Evolutionary conservation across 2,329 filamentous ascomycete genomes (phyloP), one percentile per base, ranked within the genome.

Genomic region (Calycina marina): DNA sequence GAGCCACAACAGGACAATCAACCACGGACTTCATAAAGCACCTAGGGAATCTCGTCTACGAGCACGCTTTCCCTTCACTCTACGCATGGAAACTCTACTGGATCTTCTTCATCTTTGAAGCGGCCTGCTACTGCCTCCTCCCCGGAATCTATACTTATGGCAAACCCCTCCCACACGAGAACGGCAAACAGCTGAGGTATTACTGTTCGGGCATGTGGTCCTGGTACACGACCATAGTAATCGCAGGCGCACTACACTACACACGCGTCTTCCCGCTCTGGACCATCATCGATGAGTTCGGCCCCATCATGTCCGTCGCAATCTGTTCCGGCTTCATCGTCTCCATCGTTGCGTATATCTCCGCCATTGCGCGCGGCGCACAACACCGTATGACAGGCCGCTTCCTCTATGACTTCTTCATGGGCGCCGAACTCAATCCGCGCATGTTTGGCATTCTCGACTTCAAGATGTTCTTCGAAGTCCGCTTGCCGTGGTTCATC

Each of bases 381-480:
- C 69, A 90, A 52, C 85, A 96, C 57, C 80, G 88, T 41, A 94
- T 96, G 85, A 93, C 84, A 5, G 82, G 81, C 24, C 68, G 74
- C 46, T 69, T 67, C 28, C 60, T 90, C 48, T 88, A 90, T 55
- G 83, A 92, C 60, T 90, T 90, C 58, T 92, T 90, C 64, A 85
- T 90, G 72, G 83, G 83, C 33, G 78, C 80, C 9, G 83, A 92
- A 60, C 65, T 92, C 34, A 90, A 92, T 60, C 83, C 83, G 4
- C 69, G 83, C 44, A 71, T 94, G 65, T 88, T 85, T 51, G 77
- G 76, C 35, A 76, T 83, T 45, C 60, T 92, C 31, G 83, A 92
- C 57, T 83, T 90, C 62, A 92, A 92, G 62, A 90, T 92, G 83
- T 93, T 93, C 61, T 90, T 84, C 50, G 85, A 93, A 56, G 84